Evolutionary conservation across 192 early-diverging fungal genomes (phyloP).

Genomic region (Phycomyces blakesleeanus): DNA sequence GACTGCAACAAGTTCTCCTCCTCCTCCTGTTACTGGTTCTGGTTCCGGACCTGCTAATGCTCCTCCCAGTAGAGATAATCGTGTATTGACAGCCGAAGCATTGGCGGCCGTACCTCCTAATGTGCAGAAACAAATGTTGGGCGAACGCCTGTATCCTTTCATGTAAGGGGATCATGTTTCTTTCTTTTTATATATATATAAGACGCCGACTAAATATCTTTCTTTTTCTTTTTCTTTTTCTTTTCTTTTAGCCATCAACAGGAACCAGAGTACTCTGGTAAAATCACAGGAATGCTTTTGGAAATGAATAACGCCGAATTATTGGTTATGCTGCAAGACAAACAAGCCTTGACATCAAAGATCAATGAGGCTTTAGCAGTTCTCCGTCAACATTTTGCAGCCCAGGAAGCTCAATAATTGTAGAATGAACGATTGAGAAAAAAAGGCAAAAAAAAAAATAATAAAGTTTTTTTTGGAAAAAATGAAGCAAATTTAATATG

Average conservation of each 20-base stretch:
- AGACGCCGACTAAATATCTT: too few relatives aligned
- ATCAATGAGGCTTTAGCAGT: slow-evolving; percentile 83
- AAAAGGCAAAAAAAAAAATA: too few relatives aligned
- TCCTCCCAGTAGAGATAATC: background rate
- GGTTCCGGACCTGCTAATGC: slow-evolving; percentile 10
- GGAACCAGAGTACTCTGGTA: slow-evolving; percentile 79
- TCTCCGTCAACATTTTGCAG: slow-evolving; percentile 60
- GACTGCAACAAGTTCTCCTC: background rate
- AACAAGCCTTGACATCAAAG: slow-evolving; percentile 74
- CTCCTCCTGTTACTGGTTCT: slow-evolving; percentile 3
- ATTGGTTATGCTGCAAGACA: slow-evolving; percentile 81
- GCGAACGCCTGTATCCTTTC: slow-evolving; percentile 90
- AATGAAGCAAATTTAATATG: too few relatives aligned
- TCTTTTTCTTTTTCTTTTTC: too few relatives aligned
- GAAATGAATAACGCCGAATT: slow-evolving; percentile 98
- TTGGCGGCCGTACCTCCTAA: slow-evolving; percentile 76
- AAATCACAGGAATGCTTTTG: slow-evolving; percentile 96
- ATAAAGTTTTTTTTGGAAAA: too few relatives aligned
- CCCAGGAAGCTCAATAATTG: slow-evolving; percentile 3
- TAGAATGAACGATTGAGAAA: too few relatives aligned
- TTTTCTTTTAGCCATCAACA: slow-evolving; percentile 30
- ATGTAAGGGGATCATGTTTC: slow-evolving; percentile 24
- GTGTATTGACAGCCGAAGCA: slow-evolving; percentile 55
- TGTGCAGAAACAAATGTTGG: slow-evolving; percentile 93
- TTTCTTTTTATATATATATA: too few relatives aligned